Base-by-base conservation (phyloP, 208 protist species). In the Trypanosoma scelopori region DNA sequence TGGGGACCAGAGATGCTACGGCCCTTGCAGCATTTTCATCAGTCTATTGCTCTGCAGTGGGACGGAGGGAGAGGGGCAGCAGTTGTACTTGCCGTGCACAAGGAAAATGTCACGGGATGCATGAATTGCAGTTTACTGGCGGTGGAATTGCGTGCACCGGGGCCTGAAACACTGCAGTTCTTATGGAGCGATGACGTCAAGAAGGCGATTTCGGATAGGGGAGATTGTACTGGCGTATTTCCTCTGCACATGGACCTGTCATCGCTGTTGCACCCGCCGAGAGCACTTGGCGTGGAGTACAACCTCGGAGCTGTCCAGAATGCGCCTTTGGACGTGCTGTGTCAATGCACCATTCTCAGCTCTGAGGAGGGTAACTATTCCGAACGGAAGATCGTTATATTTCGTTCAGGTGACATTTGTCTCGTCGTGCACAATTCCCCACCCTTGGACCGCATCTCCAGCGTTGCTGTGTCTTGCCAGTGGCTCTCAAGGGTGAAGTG, bases 351-450 rank as follows among this genome's bases (percentile, higher is more conserved):
- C 9, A 23, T 55, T 48, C 18, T 28, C 5, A 13, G 41, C 27
- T 11, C 25, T 32, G 48, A 48, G 16, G 56, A 18, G 16, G 42
- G 25, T 30, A 39, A 71, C 64, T 25, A 5, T 39, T 41, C 37
- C 22, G 37, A 50, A 16, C 9, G 27, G 15, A 45, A 57, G 28
- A 30, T 74, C 63, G 53, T 68, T 53, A 6, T 74, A 30, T 62
- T 60, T 39, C 59, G 68, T 16, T 68, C 42, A 22, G 68, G 68
- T n/a, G 60, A 68, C 42, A 74, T 74, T 64, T 74, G 60, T 48
- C 43, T 58, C 11, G 28, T 62, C 0, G 18, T 27, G 15, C 39
- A 46, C 1, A 42, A 32, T 4, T 30, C 55, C 7, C 41, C 55
- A 37, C 9, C 32, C 9, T 37, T 37, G 32, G 32, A 37, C 5